Base-by-base conservation (phyloP, 176 grass and related monocot genomes). In the Avena atlantica region DNA sequence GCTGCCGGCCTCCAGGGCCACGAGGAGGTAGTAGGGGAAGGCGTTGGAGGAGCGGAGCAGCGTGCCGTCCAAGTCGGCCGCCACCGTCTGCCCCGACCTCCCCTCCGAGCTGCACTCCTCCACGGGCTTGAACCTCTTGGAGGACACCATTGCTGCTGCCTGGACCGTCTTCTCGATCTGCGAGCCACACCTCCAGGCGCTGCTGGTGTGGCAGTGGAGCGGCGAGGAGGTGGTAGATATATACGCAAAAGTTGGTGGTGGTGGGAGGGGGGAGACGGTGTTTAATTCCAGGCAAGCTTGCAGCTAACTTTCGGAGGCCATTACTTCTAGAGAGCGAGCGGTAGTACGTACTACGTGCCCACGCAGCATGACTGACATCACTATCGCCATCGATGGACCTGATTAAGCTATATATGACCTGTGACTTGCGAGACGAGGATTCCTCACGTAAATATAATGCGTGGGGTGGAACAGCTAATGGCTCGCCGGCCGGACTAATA, bases 21-120 rank as follows among this genome's bases (percentile, higher is more conserved):
- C 93, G 8, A 98, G 93, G 75, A 98, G 85, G 88, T 93, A 98
- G 90, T 96, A 98, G 0, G 96, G 96, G 86, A 98, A 96, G 15
- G 96, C 93, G 75, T 90, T 94, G 16, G 88, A 83, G 36, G 93
- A 98, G 10, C 89, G 86, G 82, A 98, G 87, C 78, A 98, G 96
- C 56, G 96, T 98, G 84, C 96, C 96, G 69, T 98, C 93, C 19
- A 98, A 92, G 80, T 98, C 96, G 12, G 96, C 93, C 0, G 93
- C 96, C 29, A 98, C 88, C 24, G 93, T 92, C 78, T 98, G 96
- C 71, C 74, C 49, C 61, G 90, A 92, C 79, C 96, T 62, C 16
- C 90, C 90, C 49, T 92, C 91, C 2, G 90, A 92, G 89, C 83
- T 87, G 82, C 96, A 98, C 82, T 91, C 80, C 73, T 94, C 92